Conservation (phyloP, 495 filamentous ascomycete species). For the Stereocaulon alpinum region DNA sequence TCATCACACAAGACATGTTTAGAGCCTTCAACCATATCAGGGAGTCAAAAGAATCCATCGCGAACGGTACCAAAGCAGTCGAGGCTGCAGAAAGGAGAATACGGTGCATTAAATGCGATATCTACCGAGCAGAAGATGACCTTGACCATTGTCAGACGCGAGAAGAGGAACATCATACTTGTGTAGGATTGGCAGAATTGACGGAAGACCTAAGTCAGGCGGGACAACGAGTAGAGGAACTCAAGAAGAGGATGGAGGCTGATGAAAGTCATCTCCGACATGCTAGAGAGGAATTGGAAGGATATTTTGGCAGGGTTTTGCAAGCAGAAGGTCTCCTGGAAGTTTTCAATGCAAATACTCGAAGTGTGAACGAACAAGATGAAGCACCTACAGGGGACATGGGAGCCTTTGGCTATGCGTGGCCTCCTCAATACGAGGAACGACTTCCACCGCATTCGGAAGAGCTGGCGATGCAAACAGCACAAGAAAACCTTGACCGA, state of each 20-base stretch:
- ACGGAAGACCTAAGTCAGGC: not conserved
- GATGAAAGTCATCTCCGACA: not conserved
- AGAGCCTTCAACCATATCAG: not conserved
- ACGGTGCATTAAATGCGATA: not conserved
- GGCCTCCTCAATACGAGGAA: not conserved
- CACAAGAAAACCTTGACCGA: not conserved
- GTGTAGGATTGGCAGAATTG: no score
- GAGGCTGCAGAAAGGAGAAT: not conserved
- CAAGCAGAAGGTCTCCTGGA: not conserved
- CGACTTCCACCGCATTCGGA: not conserved
- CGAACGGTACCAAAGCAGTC: not conserved
- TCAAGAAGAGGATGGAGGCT: not conserved
- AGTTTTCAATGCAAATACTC: not conserved
- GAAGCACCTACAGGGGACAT: not conserved
- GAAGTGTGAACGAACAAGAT: not conserved
- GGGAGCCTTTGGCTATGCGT: not conserved
- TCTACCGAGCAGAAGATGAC: not conserved
- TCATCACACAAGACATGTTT: not conserved
- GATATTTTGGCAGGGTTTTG: not conserved
- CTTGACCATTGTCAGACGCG: not conserved
- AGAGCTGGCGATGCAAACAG: not conserved
- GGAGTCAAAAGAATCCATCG: not conserved
- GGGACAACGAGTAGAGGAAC: not conserved
- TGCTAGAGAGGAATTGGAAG: not conserved
- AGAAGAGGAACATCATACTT: not conserved